Evolutionary conservation across 495 filamentous ascomycete species (phyloP).

Genomic region (Staphylotrichum tortipilum): DNA sequence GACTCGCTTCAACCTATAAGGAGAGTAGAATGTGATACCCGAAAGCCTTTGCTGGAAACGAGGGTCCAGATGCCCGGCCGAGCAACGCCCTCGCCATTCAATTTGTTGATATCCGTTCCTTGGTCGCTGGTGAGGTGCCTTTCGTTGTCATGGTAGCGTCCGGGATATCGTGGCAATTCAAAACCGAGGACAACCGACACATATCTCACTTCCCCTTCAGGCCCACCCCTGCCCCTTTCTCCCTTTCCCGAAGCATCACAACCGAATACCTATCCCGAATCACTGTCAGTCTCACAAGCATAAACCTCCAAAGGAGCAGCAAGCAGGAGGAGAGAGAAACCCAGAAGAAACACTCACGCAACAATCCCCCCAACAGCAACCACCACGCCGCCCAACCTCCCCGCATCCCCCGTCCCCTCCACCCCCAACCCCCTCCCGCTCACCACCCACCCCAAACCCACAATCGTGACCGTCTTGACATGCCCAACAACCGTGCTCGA

Average conservation of each 20-base stretch:
- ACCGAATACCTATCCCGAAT: constrained; percentile 38
- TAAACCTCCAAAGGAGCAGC: background rate
- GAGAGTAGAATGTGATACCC: constrained; percentile 8
- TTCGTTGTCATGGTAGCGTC: too few species aligned
- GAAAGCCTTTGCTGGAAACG: background rate
- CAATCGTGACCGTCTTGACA: constrained; percentile 52
- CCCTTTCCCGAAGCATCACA: constrained; percentile 38
- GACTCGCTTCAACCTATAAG: constrained; percentile 81
- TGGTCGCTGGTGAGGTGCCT: too few species aligned
- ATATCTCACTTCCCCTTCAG: background rate
- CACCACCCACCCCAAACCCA: constrained; percentile 47
- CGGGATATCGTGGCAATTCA: too few species aligned
- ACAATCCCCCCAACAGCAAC: constrained; percentile 50
- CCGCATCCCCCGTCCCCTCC: too few species aligned
- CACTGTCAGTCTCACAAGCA: constrained; percentile 2
- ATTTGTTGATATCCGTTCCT: too few species aligned
- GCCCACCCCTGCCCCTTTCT: constrained; percentile 11
- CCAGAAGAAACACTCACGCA: constrained; percentile 25
- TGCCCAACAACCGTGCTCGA: constrained; percentile 67
- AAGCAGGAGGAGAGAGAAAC: background rate
- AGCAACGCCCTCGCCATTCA: too few species aligned
- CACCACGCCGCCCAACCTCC: constrained; percentile 40
- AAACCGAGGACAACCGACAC: background rate
- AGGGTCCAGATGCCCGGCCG: too few species aligned
- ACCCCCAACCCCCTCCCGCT: constrained; percentile 46